These are phyloP conservation scores for Pisolithus thermaeus DNA, from an alignment of 1,284 basidiomycete genomes.

Conservation along the genomic window DNA sequence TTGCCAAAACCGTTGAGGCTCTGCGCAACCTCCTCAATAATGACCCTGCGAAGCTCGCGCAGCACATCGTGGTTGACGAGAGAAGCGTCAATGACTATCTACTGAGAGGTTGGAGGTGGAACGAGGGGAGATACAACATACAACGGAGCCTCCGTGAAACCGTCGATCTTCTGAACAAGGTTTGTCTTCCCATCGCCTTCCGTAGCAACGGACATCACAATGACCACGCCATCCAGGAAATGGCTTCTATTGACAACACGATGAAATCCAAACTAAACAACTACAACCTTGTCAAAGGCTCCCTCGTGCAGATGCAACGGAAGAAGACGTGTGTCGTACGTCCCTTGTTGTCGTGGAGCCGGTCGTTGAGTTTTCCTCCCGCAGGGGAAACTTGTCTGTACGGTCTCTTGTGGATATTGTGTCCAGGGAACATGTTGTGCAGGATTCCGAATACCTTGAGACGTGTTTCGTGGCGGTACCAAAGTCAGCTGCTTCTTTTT, in stretches of 20 bases:
- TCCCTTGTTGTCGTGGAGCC: conserved; percentile 6
- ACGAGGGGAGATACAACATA: conserved; percentile 80
- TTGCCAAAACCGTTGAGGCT: conserved; percentile 93
- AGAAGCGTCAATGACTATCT: conserved; percentile 79
- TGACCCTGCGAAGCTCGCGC: conserved; percentile 75
- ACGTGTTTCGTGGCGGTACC: conserved; percentile 93
- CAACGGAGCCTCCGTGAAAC: conserved; percentile 79
- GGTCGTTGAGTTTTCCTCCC: conserved; percentile 11
- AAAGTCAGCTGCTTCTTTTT: conserved; percentile 50
- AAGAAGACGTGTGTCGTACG: conserved; percentile 74
- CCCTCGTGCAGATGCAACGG: conserved; percentile 88
- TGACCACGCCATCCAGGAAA: conserved; percentile 54
- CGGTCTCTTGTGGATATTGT: conserved; percentile 86
- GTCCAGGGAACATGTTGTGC: conserved; percentile 75
- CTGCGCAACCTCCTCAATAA: conserved; percentile 89
- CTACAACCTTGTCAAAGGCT: conserved; percentile 94
- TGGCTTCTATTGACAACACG: conserved; percentile 83
- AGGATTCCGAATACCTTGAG: conserved; percentile 90
- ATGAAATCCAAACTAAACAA: conserved; percentile 88
- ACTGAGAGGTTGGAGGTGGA: conserved; percentile 79
- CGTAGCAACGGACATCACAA: conserved; percentile 13
- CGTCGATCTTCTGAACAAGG: conserved; percentile 78
- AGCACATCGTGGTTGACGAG: conserved; percentile 85
- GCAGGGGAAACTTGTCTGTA: conserved; percentile 90
- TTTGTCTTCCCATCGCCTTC: conserved; percentile 28